Evolutionary conservation across 2,329 filamentous ascomycete genomes (phyloP), one percentile per base, ranked within the genome.

Genomic region (Alternaria gaisen): DNA sequence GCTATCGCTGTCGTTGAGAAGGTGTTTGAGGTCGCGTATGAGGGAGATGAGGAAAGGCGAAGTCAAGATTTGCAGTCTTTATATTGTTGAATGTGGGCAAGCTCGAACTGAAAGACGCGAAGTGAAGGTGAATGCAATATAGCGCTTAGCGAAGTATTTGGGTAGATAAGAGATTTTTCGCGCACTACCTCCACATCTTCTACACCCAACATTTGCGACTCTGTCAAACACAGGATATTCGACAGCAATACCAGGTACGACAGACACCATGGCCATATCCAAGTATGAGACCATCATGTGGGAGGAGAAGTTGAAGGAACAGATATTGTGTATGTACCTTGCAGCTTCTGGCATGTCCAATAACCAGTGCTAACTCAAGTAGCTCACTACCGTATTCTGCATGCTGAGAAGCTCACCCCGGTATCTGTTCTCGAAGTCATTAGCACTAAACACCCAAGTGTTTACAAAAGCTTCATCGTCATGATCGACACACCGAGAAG

Each of bases 221-320:
- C 6, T 3, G 0, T 36, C 0, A 3, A 30, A 30, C 3, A 0
- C 10, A 2, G 1, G 9, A 30, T 2, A 30, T 0, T 30, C 28
- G 10, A 30, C 3, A 30, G 28, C 1, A 36, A 18, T 18, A 30
- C n/a, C 36, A 38, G 0, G n/a, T 0, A 16, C 16, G 8, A 3
- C 8, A 1, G 1, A 0, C 26, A 6, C 16, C 2, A 46, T 46
- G 43, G 24, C 26, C 4, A 46, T 46, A 5, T 46, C 26, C 26
- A n/a, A 30, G 2, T 46, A 46, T 26, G 26, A 46, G 2, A 30
- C n/a, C 0, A 20, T 46, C 10, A 30, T 46, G 4, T 46, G 16
- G 43, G 26, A 46, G 1, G 0, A 46, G 1, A 1, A 20, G 43
- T 9, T 46, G 43, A 30, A 18, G 1, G 24, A 30, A 2, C 16